Base-by-base conservation (phyloP, 1,284 basidiomycete species). In the Cutaneotrichosporon dermatis region DNA sequence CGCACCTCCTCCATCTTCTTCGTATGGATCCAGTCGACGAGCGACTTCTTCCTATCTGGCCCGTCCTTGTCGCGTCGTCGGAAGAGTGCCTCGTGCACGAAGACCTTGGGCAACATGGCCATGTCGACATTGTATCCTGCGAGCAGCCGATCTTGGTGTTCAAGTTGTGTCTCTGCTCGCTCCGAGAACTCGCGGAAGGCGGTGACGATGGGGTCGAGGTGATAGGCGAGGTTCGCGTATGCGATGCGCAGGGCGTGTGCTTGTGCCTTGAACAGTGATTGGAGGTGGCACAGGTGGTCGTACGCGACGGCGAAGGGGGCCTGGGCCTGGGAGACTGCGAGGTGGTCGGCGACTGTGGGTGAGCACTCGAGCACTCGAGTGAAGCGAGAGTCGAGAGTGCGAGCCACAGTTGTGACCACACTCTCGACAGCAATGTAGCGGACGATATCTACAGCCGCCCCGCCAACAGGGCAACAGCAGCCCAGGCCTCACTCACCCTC, bases 1-100 rank as follows among this genome's bases (percentile, higher is more conserved):
- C 66, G 61, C 15, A 77, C 75, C 51, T 73, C 69, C 60, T 75
- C 73, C 74, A 77, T 76, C 69, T 73, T 75, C 56, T 69, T 64
- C 8, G 66, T 57, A 63, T 73, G 69, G 10, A 77, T 70, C 62
- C 69, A 77, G 58, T 74, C 76, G 13, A 71, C 72, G 57, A 79
- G 57, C 7, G 73, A 72, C 69, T 71, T 74, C 37, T 57, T 55
- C n/a, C 72, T 64, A 5, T 65, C 63, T 12, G 54, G 25, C 34
- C 54, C 42, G 46, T 66, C 65, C 58, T 65, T 62, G 15, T 70
- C 68, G 48, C 67, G 66, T 46, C 69, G 68, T 37, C 65, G 61
- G 33, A 67, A 51, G 12, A 77, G 60, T 13, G 65, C 60, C 40
- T 73, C 70, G 50, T 77, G 73, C 7, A 77, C 68, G 11, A 61